Percentiles rank a stretch among this genome's conserved stretches.
phyloP scores from a whole-genome alignment of 1,284 basidiomycete genomes.

The Anthracocystis walkeri region DNA sequence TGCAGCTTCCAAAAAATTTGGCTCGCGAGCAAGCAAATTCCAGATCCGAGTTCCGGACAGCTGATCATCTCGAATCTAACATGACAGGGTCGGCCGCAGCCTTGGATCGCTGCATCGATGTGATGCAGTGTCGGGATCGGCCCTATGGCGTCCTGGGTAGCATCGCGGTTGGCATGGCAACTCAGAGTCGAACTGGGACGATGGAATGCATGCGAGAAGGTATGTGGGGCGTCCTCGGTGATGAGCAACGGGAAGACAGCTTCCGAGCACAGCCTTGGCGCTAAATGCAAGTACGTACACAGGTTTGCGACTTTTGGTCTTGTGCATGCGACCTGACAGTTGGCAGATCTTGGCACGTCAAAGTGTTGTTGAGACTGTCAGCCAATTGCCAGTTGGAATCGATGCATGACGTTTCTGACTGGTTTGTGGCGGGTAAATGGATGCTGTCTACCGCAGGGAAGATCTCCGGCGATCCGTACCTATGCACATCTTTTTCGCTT shows the following conservation, averaged over 20 bases:
- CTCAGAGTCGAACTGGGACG: neutral
- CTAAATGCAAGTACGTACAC: neutral
- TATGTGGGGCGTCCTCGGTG: neutral
- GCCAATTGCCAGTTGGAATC: neutral
- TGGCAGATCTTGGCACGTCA: slow-evolving; percentile 2
- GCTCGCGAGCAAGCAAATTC: neutral
- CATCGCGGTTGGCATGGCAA: neutral
- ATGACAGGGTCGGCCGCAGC: no score
- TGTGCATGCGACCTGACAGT: neutral
- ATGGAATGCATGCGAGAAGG: neutral
- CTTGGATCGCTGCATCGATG: neutral
- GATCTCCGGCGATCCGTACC: slow-evolving; percentile 11
- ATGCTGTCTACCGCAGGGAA: slow-evolving; percentile 1
- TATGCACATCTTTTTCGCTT: neutral
- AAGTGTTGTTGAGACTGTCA: neutral
- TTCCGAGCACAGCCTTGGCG: slow-evolving; percentile 19
- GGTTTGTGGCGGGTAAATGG: neutral
- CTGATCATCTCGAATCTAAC: no score
- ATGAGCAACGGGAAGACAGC: neutral
- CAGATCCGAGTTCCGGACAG: slow-evolving; percentile 4
- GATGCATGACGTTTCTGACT: neutral
- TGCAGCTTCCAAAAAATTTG: slow-evolving; percentile 18
- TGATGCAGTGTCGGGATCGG: neutral
- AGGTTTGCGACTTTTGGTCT: neutral
- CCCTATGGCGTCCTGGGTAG: no score